Evolutionary conservation across 2,329 filamentous ascomycete species (phyloP), one percentile per base, ranked within the genome.

Genomic region (Fusarium albosuccineum): DNA sequence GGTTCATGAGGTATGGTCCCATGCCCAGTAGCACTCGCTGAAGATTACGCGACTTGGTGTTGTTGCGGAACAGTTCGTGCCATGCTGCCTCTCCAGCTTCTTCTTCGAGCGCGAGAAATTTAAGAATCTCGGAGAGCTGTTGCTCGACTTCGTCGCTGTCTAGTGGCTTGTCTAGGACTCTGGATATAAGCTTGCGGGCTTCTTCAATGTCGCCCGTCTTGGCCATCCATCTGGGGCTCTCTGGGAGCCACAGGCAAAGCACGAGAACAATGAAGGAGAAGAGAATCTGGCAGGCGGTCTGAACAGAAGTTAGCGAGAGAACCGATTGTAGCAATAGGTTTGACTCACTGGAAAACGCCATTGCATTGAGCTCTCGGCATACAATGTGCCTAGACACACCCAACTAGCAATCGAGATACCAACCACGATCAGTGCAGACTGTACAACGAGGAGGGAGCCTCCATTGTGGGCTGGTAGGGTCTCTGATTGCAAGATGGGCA

Each of bases 351-450:
- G 57, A 26, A 60, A 60, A 14, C 57, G 52, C 57, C 57, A 60
- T 14, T 60, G 57, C 57, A 60, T 56, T 39, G 57, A 60, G 9
- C 51, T 57, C 9, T 60, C 27, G 8, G 57, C 57, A n/a, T 48
- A 57, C 11, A 60, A 26, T 5, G 57, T 60, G 1, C 41, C 52
- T 5, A 60, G 33, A 13, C 57, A 60, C 10, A 60, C 51, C 57
- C 57, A 60, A 10, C 41, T 49, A 5, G 57, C 57, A 17, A 60
- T 33, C 4, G 52, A 36, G 29, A 57, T 56, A 4, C 57, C 57
- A 16, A 34, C 41, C 3, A 50, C 42, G 6, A 60, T 56, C 8
- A 60, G 30, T 1, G 45, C 5, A 5, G 57, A 56, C 9, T 60
- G 57, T 13, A 60, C 44, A 1, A 60, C 57, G 9, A 60, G 44